Evolutionary conservation across 2,329 filamentous ascomycete species (phyloP).

Genomic region (Seiridium cupressi): DNA sequence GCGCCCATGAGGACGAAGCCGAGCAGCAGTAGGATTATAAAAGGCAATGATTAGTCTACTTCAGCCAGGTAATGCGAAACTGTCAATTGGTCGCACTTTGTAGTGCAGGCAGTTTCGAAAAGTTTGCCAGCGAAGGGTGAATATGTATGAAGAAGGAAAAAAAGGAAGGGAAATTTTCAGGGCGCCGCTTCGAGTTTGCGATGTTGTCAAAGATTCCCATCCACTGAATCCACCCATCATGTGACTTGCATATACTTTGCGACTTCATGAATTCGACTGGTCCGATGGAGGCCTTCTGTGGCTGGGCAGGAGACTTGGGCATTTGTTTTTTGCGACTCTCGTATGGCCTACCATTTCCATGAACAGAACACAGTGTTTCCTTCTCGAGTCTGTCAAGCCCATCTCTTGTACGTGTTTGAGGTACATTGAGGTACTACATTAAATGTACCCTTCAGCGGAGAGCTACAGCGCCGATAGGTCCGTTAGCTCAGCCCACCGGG

Average conservation of each 20-base stretch:
- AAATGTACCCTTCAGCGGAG: neutral
- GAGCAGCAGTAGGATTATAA: conserved; percentile 59
- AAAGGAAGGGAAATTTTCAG: conserved; percentile 8
- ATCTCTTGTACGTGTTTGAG: neutral
- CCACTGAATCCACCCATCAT: neutral
- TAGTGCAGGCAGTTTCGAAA: conserved; percentile 31
- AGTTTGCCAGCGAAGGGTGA: conserved; percentile 39
- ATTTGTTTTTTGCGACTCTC: no score
- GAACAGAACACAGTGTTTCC: neutral
- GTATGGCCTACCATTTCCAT: no score
- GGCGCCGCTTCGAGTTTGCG: neutral
- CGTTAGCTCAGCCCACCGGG: conserved; percentile 1
- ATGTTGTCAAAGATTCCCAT: neutral
- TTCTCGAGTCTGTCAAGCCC: no score
- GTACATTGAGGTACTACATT: neutral
- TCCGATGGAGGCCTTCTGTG: neutral
- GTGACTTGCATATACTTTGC: neutral
- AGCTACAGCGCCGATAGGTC: neutral
- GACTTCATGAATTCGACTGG: neutral
- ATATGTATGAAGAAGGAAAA: conserved; percentile 45
- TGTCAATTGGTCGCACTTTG: conserved; percentile 30
- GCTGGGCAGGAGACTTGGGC: no score
- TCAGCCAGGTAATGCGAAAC: conserved; percentile 45
- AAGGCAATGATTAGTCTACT: conserved; percentile 54
- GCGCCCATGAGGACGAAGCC: conserved; percentile 39